phyloP scores from a whole-genome alignment of 2,329 filamentous ascomycete genomes.

The Ascochyta rabiei region DNA sequence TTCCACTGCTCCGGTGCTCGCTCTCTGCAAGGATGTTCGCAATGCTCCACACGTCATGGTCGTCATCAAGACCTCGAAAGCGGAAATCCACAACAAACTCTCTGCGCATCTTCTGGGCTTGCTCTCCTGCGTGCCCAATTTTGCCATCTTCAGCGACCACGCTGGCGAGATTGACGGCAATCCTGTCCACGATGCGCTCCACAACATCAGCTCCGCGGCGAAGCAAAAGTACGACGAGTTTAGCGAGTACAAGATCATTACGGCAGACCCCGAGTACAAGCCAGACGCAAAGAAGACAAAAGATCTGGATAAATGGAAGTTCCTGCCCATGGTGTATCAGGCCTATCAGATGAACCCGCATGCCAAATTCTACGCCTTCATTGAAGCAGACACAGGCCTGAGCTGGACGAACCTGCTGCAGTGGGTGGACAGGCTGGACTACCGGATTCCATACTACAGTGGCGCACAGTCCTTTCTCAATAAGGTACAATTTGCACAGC shows the following conservation, averaged over 20 bases:
- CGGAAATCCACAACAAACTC: constrained; percentile 61
- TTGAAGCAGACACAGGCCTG: constrained; percentile 44
- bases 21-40: constrained; percentile 33
- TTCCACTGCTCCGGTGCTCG: constrained; percentile 2
- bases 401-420: constrained; percentile 48
- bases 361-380: constrained; percentile 42
- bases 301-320: constrained; percentile 65
- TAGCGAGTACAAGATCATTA: constrained; percentile 57
- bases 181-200: constrained; percentile 58
- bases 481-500: constrained; percentile 49
- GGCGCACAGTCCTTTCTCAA: constrained; percentile 48
- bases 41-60: constrained; percentile 60
- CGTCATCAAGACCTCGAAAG: constrained; percentile 64
- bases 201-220: constrained; percentile 45
- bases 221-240: constrained; percentile 55
- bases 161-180: constrained; percentile 58
- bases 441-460: constrained; percentile 51
- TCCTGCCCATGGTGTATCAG: constrained; percentile 61
- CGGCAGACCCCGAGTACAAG: constrained; percentile 51
- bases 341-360: constrained; percentile 47
- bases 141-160: constrained; percentile 65
- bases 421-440: constrained; percentile 48
- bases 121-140: constrained; percentile 61
- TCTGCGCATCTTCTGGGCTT: constrained; percentile 61
- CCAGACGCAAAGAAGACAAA: constrained; percentile 51